Percentiles rank a stretch among this genome's conserved stretches.
phyloP scores from a whole-genome alignment of 2,329 filamentous ascomycete genomes.

The Alternaria sp. region DNA sequence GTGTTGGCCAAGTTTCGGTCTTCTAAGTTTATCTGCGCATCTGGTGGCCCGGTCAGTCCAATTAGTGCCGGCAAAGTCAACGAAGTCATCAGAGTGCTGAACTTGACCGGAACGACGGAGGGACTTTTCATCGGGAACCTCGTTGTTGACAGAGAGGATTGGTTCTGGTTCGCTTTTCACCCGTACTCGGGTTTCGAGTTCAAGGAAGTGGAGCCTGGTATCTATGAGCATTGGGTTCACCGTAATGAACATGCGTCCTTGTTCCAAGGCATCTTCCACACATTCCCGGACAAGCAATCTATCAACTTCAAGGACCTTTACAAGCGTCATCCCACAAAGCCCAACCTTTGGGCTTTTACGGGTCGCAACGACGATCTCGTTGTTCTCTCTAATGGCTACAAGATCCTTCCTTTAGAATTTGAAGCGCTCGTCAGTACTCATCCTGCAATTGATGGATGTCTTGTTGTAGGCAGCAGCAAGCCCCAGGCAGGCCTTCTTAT shows the following conservation, averaged over 20 bases:
- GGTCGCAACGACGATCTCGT: conserved; percentile 34
- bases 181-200: conserved; percentile 35
- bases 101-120: conserved; percentile 37
- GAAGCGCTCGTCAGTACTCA: conserved; percentile 40
- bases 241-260: conserved; percentile 38
- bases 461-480: conserved; percentile 40
- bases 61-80: conserved; percentile 30
- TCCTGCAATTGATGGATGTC: conserved; percentile 40
- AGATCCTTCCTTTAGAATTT: conserved; percentile 29
- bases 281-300: conserved; percentile 27
- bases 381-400: conserved; percentile 34
- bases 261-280: conserved; percentile 37
- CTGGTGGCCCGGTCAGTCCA: conserved; percentile 43
- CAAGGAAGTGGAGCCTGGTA: conserved; percentile 32
- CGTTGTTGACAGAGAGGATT: conserved; percentile 25
- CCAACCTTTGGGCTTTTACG: conserved; percentile 30
- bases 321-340: conserved; percentile 29
- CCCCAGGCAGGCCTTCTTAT: conserved; percentile 45
- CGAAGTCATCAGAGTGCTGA: conserved; percentile 28
- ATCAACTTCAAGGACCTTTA: conserved; percentile 36
- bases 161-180: conserved; percentile 39
- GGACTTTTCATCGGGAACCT: conserved; percentile 34
- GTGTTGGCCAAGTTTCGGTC: conserved; percentile 31
- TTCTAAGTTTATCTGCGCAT: conserved; percentile 45
- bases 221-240: conserved; percentile 51